Conservation (phyloP, 2,329 filamentous ascomycete genomes). For the Fusarium coffeatum region DNA sequence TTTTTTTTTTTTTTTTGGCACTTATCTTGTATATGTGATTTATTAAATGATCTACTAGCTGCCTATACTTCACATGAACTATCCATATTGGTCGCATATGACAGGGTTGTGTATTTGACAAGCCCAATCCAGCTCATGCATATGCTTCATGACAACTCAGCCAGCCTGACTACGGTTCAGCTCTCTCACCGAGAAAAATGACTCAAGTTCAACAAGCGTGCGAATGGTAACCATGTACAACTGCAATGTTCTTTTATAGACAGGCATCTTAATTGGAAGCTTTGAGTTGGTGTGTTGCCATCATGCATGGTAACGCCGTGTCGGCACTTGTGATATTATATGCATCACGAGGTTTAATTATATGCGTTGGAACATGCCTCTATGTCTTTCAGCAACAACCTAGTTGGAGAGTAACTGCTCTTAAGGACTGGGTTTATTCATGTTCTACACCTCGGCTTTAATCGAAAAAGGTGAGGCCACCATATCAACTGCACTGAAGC, state of each 20-base stretch:
- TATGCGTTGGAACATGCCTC: constrained; percentile 10
- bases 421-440: not conserved
- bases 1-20: too few relatives aligned
- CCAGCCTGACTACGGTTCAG: constrained; percentile 7
- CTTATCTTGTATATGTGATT: not conserved
- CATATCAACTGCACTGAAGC: not conserved
- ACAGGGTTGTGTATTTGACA: not conserved
- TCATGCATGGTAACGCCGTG: constrained; percentile 29
- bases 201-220: constrained; percentile 1
- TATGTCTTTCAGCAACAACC: not conserved
- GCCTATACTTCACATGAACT: not conserved
- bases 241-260: not conserved
- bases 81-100: not conserved
- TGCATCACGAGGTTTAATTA: constrained; percentile 19
- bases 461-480: not conserved
- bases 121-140: constrained; percentile 1
- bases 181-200: not conserved
- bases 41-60: not conserved
- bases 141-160: constrained; percentile 22
- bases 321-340: constrained; percentile 15
- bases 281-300: constrained; percentile 12
- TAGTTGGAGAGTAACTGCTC: not conserved
- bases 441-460: not conserved
- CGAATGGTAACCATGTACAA: not conserved
- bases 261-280: constrained; percentile 9